Conservation (phyloP, 1,139 yeast species). For the Blastobotrys capitulatus region DNA sequence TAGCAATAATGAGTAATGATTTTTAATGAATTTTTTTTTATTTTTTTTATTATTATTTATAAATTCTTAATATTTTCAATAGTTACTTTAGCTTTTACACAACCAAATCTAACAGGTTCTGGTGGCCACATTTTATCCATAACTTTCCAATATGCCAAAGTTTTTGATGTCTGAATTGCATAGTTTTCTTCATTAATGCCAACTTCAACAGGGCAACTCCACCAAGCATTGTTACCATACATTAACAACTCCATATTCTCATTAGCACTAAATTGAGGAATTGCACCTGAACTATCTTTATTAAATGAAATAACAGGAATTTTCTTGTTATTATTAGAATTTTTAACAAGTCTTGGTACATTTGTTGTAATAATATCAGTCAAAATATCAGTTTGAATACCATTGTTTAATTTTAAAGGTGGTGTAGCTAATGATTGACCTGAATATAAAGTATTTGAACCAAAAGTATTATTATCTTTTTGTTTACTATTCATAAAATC, state of each 20-base stretch:
- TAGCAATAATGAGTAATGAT: no score
- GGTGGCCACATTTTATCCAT: neutral
- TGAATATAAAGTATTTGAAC: neutral
- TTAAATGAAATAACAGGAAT: neutral
- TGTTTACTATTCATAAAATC: neutral
- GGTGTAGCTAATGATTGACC: neutral
- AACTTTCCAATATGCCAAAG: neutral
- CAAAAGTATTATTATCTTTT: neutral
- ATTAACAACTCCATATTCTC: neutral
- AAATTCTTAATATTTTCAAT: no score
- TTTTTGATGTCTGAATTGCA: no score
- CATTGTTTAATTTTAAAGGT: neutral
- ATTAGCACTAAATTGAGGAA: neutral
- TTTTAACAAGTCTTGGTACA: neutral
- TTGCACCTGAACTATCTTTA: neutral
- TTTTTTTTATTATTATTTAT: no score
- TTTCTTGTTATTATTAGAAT: neutral
- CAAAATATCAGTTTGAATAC: no score
- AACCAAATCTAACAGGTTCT: neutral
- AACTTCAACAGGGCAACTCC: neutral
- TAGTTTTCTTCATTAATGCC: neutral
- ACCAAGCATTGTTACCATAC: neutral
- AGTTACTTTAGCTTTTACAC: neutral
- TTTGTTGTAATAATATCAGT: no score
- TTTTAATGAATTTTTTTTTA: no score